Evolutionary conservation across 768 basidiomycete genomes (phyloP).

Genomic region (Boletus reticulatus): DNA sequence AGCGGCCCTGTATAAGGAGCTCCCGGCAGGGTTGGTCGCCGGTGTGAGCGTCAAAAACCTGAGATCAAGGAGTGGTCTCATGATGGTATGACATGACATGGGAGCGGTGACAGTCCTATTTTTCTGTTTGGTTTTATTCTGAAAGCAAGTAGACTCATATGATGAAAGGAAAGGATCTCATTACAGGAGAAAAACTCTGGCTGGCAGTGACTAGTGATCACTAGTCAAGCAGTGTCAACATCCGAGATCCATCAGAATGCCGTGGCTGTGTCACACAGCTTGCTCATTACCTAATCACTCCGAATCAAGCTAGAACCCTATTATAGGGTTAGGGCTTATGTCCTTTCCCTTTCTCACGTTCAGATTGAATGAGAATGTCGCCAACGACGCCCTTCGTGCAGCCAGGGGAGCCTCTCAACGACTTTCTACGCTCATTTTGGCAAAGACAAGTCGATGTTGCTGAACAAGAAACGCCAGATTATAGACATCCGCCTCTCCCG

Average conservation of each 20-base stretch:
- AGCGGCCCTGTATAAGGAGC: not conserved
- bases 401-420: constrained; percentile 81
- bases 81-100: too few relatives aligned
- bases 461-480: constrained; percentile 87
- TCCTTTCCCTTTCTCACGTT: constrained; percentile 18
- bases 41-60: not conserved
- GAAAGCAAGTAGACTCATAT: too few relatives aligned
- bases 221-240: too few relatives aligned
- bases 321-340: constrained; percentile 26
- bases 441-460: constrained; percentile 83
- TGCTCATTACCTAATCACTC: not conserved
- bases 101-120: too few relatives aligned
- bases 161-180: too few relatives aligned
- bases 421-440: constrained; percentile 88
- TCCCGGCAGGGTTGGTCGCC: too few relatives aligned
- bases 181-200: too few relatives aligned
- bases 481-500: constrained; percentile 83
- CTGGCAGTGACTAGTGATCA: too few relatives aligned
- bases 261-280: too few relatives aligned
- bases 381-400: constrained; percentile 66
- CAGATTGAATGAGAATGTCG: constrained; percentile 23
- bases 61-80: too few relatives aligned
- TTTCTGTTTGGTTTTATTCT: too few relatives aligned
- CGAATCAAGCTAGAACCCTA: not conserved
- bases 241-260: too few relatives aligned